Evolutionary conservation across 495 filamentous ascomycete species (phyloP).

Genomic region (Apiosordaria backusii): DNA sequence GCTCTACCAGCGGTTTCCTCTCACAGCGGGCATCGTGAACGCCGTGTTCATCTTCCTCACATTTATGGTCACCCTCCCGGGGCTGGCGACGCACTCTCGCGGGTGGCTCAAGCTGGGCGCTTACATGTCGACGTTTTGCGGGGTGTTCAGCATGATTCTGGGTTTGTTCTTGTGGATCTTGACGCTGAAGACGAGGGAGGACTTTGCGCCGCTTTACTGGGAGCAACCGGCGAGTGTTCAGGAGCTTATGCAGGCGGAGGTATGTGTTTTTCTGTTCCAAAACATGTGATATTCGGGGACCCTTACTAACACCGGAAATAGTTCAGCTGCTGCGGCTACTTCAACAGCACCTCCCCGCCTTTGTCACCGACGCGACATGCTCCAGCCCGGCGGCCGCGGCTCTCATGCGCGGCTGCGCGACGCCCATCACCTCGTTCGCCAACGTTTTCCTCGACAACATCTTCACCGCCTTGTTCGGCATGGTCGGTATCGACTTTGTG

Average conservation of each 20-base stretch:
- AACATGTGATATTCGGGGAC: not conserved
- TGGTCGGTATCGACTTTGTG: slow-evolving; percentile 64
- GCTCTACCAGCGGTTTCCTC: slow-evolving; percentile 57
- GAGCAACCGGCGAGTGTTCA: slow-evolving; percentile 50
- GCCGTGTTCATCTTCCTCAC: slow-evolving; percentile 57
- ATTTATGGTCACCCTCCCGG: slow-evolving; percentile 55
- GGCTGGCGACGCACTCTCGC: slow-evolving; percentile 56
- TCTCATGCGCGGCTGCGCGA: slow-evolving; percentile 61
- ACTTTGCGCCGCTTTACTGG: slow-evolving; percentile 54
- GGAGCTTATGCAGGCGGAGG: slow-evolving; percentile 61
- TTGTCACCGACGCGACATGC: slow-evolving; percentile 59
- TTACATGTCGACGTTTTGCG: slow-evolving; percentile 57
- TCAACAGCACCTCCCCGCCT: slow-evolving; percentile 61
- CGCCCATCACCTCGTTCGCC: slow-evolving; percentile 58
- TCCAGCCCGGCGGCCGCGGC: slow-evolving; percentile 59
- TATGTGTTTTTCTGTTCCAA: slow-evolving; percentile 34
- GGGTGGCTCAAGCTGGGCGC: slow-evolving; percentile 57
- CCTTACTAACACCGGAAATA: slow-evolving; percentile 32
- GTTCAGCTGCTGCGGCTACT: slow-evolving; percentile 74
- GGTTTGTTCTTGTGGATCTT: slow-evolving; percentile 67
- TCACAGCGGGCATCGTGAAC: slow-evolving; percentile 65
- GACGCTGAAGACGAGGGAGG: slow-evolving; percentile 59
- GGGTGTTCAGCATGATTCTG: slow-evolving; percentile 59
- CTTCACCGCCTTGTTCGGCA: slow-evolving; percentile 72
- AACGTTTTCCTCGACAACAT: slow-evolving; percentile 66